These are phyloP conservation scores for Blastocrithidia nonstop DNA, from an alignment of 208 protist genomes.

Conservation along the genomic window DNA sequence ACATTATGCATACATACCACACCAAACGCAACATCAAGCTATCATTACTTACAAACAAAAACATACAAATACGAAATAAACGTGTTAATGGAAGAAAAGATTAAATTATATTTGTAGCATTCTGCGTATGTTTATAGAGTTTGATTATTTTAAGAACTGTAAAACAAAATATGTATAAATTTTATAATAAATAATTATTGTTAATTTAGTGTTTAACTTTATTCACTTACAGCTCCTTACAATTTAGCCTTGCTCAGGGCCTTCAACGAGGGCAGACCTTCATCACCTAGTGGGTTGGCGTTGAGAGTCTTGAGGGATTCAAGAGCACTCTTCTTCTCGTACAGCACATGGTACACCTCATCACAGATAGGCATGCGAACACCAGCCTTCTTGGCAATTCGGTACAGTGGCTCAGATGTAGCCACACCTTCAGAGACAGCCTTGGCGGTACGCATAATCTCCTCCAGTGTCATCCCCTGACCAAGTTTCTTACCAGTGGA, in stretches of 20 bases:
- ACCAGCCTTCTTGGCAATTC: conserved; percentile 28
- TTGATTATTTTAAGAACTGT: neutral
- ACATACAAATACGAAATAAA: too few relatives aligned
- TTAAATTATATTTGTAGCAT: too few relatives aligned
- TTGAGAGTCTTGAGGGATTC: conserved; percentile 11
- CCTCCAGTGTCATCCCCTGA: conserved; percentile 41
- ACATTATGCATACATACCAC: too few relatives aligned
- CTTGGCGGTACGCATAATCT: conserved; percentile 40
- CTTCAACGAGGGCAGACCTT: conserved; percentile 42
- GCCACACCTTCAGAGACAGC: conserved; percentile 69
- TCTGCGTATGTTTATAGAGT: too few relatives aligned
- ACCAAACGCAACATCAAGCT: too few relatives aligned
- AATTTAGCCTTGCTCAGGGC: conserved; percentile 9
- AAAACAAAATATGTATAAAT: neutral
- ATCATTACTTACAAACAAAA: too few relatives aligned
- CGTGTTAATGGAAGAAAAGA: too few relatives aligned
- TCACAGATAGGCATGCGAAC: conserved; percentile 50
- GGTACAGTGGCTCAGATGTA: conserved; percentile 51
- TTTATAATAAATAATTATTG: too few relatives aligned
- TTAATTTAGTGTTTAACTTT: too few relatives aligned
- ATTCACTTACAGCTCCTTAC: too few relatives aligned
- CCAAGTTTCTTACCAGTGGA: conserved; percentile 67
- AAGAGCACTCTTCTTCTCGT: conserved; percentile 19
- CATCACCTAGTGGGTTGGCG: conserved; percentile 15
- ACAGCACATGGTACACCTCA: conserved; percentile 56